Evolutionary conservation across 768 basidiomycete genomes (phyloP).

Genomic region (Melanogaster broomeanus): DNA sequence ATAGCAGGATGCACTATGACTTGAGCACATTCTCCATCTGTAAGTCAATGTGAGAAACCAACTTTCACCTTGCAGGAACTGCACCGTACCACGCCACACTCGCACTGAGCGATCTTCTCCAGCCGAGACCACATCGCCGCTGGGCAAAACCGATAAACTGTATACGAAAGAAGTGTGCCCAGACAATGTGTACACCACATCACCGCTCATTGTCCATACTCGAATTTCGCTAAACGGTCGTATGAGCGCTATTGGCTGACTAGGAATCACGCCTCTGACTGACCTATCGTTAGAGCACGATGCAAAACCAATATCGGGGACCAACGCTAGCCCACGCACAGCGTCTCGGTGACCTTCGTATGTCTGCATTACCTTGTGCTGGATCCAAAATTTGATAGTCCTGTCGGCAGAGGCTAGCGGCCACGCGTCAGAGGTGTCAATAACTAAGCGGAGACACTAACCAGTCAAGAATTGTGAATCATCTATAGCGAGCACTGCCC

Average conservation of each 20-base stretch:
- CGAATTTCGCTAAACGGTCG: constrained; percentile 71
- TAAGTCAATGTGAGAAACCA: constrained; percentile 1
- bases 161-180: constrained; percentile 99
- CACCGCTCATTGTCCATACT: constrained; percentile 87
- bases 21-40: constrained; percentile 88
- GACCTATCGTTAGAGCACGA: constrained; percentile 95
- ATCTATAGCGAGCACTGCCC: constrained; percentile 85
- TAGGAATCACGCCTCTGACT: constrained; percentile 9
- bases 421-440: constrained; percentile 7
- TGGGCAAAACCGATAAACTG: constrained; percentile 78
- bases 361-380: constrained; percentile 71
- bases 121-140: constrained; percentile 81
- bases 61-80: constrained; percentile 3
- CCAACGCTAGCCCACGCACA: constrained; percentile 79
- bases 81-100: constrained; percentile 77
- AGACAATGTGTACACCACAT: constrained; percentile 73
- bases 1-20: constrained; percentile 92
- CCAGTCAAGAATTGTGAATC: constrained; percentile 83
- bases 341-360: constrained; percentile 90
- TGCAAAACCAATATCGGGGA: constrained; percentile 89
- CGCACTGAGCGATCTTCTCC: constrained; percentile 94
- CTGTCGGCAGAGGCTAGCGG: constrained; percentile 87
- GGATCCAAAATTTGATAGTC: constrained; percentile 86
- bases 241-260: constrained; percentile 1
- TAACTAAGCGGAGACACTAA: constrained; percentile 30